Evolutionary conservation across 2,329 filamentous ascomycete genomes (phyloP), one percentile per base, ranked within the genome.

Genomic region (Pestalotiopsis sp.): DNA sequence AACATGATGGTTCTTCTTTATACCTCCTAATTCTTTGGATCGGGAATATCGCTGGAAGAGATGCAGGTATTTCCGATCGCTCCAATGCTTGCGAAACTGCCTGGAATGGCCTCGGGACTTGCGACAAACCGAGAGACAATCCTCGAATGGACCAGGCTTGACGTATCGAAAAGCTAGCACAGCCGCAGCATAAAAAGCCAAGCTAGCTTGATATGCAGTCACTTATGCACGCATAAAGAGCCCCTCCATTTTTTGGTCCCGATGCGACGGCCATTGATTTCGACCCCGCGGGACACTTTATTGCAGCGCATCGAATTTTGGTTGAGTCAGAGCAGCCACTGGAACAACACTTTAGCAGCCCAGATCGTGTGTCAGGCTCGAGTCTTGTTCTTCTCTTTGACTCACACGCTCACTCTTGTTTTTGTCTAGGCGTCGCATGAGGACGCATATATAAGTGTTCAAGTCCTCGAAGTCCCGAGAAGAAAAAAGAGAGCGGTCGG

Each of bases 1-100:
- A 85, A 80, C 83, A 89, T 85, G 64, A 74, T 76, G 12, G 62
- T 20, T 14, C 20, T 17, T 39, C 17, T 17, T 2, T 59, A 11
- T 59, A 23, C 3, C 11, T 27, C 4, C 17, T 23, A 20, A n/a
- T 52, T 5, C 14, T 52, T n/a, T 9, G 45, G 6, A 0, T 17
- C 1, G 17, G n/a, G 14, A 9, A n/a, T 52, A 20, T 52, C 17
- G 45, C 11, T 20, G 14, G 6, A 52, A 20, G 4, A 9, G 7
- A 6, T 5, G 45, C 23, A 17, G 9, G 7, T n/a, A 9, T 9
- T 3, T 1, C 9, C 45, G 3, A 1, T 52, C 17, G 45, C 45
- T 52, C 20, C 45, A 52, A 52, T 20, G 4, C 9, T 52, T 52
- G 45, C 17, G 17, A 23, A 11, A 52, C 45, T 17, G 9, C 45